These are phyloP conservation scores for Stylonectria norvegica DNA, from an alignment of 2,329 filamentous ascomycete genomes.

Conservation along the genomic window DNA sequence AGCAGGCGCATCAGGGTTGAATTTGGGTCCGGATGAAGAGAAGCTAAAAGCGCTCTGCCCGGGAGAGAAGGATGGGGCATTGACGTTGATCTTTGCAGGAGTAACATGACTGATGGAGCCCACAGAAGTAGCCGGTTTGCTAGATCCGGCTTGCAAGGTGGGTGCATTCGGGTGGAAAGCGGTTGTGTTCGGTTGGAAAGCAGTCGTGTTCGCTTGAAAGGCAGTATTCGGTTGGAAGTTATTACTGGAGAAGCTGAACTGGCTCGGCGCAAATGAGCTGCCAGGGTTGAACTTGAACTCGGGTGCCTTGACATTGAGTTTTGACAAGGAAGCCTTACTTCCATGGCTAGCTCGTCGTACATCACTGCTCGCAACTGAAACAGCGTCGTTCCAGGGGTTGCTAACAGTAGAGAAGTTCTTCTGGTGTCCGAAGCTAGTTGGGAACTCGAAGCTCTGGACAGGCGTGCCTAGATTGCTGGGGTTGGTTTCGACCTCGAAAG, in stretches of 20 bases:
- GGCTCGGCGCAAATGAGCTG: constrained; percentile 7
- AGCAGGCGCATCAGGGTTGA: constrained; percentile 71
- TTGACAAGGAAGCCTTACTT: constrained; percentile 69
- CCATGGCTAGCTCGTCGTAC: constrained; percentile 51
- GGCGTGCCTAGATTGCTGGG: constrained; percentile 69
- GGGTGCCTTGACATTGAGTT: constrained; percentile 82
- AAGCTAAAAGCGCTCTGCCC: constrained; percentile 64
- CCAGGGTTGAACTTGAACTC: constrained; percentile 76
- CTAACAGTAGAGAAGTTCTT: constrained; percentile 54
- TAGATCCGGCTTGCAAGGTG: constrained; percentile 9
- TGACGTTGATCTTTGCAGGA: constrained; percentile 60
- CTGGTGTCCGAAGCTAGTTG: constrained; percentile 47
- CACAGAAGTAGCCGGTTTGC: not conserved
- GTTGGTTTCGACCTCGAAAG: constrained; percentile 69
- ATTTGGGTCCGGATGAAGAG: constrained; percentile 61
- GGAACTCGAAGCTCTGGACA: constrained; percentile 47
- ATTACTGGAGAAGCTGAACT: constrained; percentile 48
- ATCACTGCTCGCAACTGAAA: constrained; percentile 37
- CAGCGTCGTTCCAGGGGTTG: constrained; percentile 61
- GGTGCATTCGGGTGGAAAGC: not conserved
- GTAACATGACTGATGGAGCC: constrained; percentile 16
- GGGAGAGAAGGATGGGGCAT: constrained; percentile 70
- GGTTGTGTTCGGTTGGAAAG: not conserved
- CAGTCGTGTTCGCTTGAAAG: not conserved
- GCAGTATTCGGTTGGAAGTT: constrained; percentile 28